A percentile compares a stretch with the other conserved stretches of the same genome.
Evolutionary conservation across 495 filamentous ascomycete genomes (phyloP).

Genomic region (Tuber indicum): DNA sequence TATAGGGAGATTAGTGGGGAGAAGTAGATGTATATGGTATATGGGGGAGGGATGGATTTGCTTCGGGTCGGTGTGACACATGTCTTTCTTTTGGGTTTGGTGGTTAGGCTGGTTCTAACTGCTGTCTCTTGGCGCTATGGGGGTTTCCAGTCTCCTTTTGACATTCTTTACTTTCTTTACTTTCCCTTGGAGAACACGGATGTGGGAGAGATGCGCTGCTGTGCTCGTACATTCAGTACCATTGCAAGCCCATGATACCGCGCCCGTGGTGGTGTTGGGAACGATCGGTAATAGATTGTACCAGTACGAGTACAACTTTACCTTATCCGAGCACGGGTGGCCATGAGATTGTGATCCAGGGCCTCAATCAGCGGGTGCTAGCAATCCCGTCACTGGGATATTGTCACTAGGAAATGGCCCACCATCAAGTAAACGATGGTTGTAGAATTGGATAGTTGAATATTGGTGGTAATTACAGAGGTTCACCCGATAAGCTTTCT

Average conservation of each 20-base stretch:
- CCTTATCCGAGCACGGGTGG: background rate
- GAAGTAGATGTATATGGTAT: background rate
- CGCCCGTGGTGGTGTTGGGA: background rate
- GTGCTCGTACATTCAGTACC: background rate
- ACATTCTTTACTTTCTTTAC: background rate
- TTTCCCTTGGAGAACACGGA: background rate
- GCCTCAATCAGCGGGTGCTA: background rate
- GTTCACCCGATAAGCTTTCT: background rate
- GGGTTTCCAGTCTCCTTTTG: background rate
- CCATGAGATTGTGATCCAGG: background rate
- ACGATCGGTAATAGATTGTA: background rate
- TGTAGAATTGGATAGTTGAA: conserved; percentile 1
- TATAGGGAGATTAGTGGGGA: background rate
- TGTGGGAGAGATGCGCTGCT: background rate
- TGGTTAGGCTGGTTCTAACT: background rate
- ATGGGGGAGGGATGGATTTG: background rate
- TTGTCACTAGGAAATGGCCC: background rate
- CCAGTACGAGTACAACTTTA: background rate
- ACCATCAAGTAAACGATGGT: background rate
- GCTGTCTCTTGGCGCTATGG: background rate
- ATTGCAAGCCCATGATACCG: background rate
- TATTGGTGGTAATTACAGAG: background rate
- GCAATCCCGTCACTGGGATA: background rate
- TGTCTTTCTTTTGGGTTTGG: background rate
- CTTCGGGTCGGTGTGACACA: background rate